phyloP scores from a whole-genome alignment of 257 asterid species.

The Fraxinus excelsior region DNA sequence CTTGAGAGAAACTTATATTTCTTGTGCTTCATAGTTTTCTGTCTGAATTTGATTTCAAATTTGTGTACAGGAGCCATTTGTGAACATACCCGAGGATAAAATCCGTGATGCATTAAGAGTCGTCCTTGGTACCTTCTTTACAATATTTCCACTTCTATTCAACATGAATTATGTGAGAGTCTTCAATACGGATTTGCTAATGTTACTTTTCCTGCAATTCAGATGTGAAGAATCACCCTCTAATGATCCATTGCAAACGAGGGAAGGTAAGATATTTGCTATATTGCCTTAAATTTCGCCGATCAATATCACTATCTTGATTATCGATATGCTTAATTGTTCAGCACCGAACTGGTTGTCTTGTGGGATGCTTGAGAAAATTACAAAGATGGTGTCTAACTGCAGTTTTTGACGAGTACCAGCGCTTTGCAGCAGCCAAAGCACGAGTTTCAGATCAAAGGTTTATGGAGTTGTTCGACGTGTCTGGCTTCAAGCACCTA shows the following conservation, averaged over 20 bases:
- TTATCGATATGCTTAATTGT: conserved; percentile 4
- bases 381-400: conserved; percentile 76
- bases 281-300: neutral
- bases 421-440: conserved; percentile 82
- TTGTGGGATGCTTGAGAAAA: conserved; percentile 85
- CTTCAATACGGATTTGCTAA: neutral
- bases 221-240: conserved; percentile 78
- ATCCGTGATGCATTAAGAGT: conserved; percentile 75
- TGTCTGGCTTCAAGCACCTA: conserved; percentile 50
- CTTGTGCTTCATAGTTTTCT: neutral
- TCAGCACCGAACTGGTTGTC: conserved; percentile 92
- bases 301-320: neutral
- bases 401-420: conserved; percentile 85
- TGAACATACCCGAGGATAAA: conserved; percentile 75
- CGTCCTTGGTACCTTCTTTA: conserved; percentile 46
- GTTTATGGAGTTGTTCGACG: conserved; percentile 80
- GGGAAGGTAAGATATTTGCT: conserved; percentile 59
- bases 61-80: conserved; percentile 73
- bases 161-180: neutral
- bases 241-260: conserved; percentile 82
- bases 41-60: conserved; percentile 3
- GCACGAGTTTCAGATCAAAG: conserved; percentile 81
- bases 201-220: conserved; percentile 14
- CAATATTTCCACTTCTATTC: neutral
- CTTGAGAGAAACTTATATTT: neutral